phyloP scores from a whole-genome alignment of 257 asterid genomes.

The Craterostigma plantagineum region DNA sequence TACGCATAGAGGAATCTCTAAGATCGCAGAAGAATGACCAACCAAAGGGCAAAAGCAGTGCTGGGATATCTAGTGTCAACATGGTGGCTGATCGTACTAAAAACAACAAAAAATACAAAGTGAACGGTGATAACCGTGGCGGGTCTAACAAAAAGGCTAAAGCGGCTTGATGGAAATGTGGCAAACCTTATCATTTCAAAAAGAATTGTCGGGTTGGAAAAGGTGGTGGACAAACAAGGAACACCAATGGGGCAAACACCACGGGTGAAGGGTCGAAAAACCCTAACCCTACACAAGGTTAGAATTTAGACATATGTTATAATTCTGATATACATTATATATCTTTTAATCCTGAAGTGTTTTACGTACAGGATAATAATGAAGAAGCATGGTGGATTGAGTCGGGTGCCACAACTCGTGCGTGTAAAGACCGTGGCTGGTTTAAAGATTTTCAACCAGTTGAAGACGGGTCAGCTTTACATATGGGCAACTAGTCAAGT shows the following conservation, averaged over 20 bases:
- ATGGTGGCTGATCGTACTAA: background rate
- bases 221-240: background rate
- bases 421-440: background rate
- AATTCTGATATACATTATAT: background rate
- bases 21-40: background rate
- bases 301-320: background rate
- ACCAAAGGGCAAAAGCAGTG: background rate
- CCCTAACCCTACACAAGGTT: background rate
- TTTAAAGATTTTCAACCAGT: background rate
- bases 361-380: background rate
- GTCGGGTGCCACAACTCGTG: background rate
- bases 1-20: constrained; percentile 1
- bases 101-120: background rate
- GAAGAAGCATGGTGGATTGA: background rate
- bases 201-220: background rate
- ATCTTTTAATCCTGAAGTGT: background rate
- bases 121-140: no score
- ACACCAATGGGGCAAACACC: no score
- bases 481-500: background rate
- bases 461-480: background rate
- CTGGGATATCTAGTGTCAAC: background rate
- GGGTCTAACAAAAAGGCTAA: no score
- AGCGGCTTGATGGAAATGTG: no score
- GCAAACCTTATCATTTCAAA: no score
- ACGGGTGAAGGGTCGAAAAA: background rate